Evolutionary conservation across 495 filamentous ascomycete species (phyloP).

Genomic region (Pseudomonodictys pantanalensis): DNA sequence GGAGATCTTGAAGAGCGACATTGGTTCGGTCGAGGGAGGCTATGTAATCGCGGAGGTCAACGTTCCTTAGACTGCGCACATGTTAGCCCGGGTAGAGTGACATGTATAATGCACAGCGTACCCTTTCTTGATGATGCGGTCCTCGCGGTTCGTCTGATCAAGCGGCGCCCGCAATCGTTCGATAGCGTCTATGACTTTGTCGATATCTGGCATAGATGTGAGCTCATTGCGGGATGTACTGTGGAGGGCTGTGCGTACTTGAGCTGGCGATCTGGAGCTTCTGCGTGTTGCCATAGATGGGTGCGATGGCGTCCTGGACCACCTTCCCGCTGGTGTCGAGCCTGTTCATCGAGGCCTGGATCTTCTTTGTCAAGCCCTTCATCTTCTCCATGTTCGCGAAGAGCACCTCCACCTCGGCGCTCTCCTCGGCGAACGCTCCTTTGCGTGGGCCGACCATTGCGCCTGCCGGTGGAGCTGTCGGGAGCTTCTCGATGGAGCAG

Average conservation of each 20-base stretch:
- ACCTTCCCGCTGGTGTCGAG: conserved; percentile 83
- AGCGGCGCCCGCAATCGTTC: conserved; percentile 83
- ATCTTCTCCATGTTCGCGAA: conserved; percentile 65
- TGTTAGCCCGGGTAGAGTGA: conserved; percentile 17
- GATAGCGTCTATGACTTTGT: conserved; percentile 78
- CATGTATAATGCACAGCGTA: conserved; percentile 37
- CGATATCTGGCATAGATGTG: conserved; percentile 60
- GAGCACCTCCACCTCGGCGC: conserved; percentile 68
- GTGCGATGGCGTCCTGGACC: conserved; percentile 87
- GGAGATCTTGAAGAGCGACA: conserved; percentile 74
- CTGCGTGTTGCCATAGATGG: conserved; percentile 89
- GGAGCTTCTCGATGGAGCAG: background rate
- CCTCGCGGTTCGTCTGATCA: conserved; percentile 83
- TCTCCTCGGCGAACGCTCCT: conserved; percentile 61
- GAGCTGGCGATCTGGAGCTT: conserved; percentile 76
- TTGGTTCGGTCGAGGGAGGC: conserved; percentile 83
- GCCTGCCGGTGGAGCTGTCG: conserved; percentile 20
- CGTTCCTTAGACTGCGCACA: conserved; percentile 63
- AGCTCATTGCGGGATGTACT: background rate
- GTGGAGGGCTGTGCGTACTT: conserved; percentile 50
- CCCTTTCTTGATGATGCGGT: conserved; percentile 84
- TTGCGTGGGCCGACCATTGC: conserved; percentile 35
- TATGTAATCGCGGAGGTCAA: conserved; percentile 80
- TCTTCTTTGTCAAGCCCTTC: conserved; percentile 81
- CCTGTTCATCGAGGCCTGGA: conserved; percentile 78